Conservation (phyloP, 2,329 filamentous ascomycete species). For the Aspergillus floridensis region DNA sequence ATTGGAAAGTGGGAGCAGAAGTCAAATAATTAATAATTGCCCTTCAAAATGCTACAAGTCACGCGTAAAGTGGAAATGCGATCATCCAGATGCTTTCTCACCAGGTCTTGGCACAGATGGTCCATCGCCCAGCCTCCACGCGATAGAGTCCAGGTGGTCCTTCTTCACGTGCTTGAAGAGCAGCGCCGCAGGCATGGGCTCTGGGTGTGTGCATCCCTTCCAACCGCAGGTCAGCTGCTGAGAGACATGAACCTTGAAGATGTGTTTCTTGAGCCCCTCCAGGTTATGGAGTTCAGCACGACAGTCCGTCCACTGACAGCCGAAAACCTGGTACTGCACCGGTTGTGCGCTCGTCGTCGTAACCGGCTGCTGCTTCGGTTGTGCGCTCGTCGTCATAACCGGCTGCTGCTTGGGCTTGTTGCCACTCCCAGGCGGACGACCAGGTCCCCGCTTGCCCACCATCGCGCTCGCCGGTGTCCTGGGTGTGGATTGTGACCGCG, state of each 20-base stretch:
- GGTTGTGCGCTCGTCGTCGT: neutral
- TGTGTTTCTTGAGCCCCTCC: conserved; percentile 57
- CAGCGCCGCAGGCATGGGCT: conserved; percentile 27
- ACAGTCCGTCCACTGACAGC: conserved; percentile 59
- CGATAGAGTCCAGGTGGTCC: conserved; percentile 52
- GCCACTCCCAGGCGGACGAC: conserved; percentile 20
- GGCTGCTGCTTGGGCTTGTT: conserved; percentile 22
- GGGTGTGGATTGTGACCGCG: neutral
- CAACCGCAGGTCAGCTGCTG: conserved; percentile 28
- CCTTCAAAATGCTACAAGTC: conserved; percentile 1
- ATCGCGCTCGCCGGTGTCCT: conserved; percentile 9
- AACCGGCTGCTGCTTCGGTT: conserved; percentile 20
- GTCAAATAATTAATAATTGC: conserved; percentile 15
- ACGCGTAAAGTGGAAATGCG: conserved; percentile 21
- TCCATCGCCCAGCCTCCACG: conserved; percentile 61
- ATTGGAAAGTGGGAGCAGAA: conserved; percentile 15
- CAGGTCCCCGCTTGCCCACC: conserved; percentile 16
- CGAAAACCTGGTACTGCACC: conserved; percentile 45
- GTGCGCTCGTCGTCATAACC: conserved; percentile 2
- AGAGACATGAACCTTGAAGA: conserved; percentile 54
- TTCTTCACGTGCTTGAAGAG: conserved; percentile 54
- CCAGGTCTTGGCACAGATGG: conserved; percentile 55
- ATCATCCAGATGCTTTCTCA: conserved; percentile 43
- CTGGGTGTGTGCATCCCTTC: conserved; percentile 22
- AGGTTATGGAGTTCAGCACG: conserved; percentile 60